Percentiles rank a stretch among this genome's conserved stretches.
phyloP scores from a whole-genome alignment of 2,329 filamentous ascomycete genomes.

The Juglanconis oblonga region DNA sequence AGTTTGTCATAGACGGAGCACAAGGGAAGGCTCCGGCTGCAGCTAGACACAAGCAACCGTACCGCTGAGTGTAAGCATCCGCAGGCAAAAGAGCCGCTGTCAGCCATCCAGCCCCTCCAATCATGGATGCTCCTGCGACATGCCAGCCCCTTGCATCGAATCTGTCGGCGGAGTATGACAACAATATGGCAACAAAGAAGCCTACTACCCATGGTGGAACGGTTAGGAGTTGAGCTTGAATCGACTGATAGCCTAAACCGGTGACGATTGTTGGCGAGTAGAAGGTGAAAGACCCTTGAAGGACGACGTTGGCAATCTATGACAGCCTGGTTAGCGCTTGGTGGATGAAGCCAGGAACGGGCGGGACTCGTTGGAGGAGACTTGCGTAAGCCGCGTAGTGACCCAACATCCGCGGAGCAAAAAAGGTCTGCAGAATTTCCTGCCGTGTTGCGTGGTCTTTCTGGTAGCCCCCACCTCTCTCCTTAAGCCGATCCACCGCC shows the following conservation, averaged over 20 bases:
- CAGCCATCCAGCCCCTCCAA: conserved; percentile 31
- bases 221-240: conserved; percentile 26
- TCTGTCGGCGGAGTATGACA: conserved; percentile 25
- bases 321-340: conserved; percentile 23
- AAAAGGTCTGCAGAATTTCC: conserved; percentile 34
- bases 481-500: conserved; percentile 23
- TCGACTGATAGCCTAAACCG: conserved; percentile 29
- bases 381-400: conserved; percentile 28
- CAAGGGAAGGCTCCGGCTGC: conserved; percentile 35
- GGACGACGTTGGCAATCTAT: conserved; percentile 27
- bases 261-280: conserved; percentile 53
- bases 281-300: conserved; percentile 42
- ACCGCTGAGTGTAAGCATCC: conserved; percentile 25
- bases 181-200: conserved; percentile 23
- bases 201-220: conserved; percentile 29
- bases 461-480: conserved; percentile 33
- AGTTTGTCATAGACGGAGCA: conserved; percentile 33
- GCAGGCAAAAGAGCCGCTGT: conserved; percentile 28
- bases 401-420: conserved; percentile 34
- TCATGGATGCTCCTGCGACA: conserved; percentile 24
- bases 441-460: conserved; percentile 30
- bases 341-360: not conserved
- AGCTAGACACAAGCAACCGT: conserved; percentile 35
- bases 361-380: not conserved
- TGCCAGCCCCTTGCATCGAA: conserved; percentile 25